Percentiles rank a stretch among this genome's conserved stretches.
Conservation (phyloP, 805 yeast genomes). For the Allodekkera sacchari region DNA sequence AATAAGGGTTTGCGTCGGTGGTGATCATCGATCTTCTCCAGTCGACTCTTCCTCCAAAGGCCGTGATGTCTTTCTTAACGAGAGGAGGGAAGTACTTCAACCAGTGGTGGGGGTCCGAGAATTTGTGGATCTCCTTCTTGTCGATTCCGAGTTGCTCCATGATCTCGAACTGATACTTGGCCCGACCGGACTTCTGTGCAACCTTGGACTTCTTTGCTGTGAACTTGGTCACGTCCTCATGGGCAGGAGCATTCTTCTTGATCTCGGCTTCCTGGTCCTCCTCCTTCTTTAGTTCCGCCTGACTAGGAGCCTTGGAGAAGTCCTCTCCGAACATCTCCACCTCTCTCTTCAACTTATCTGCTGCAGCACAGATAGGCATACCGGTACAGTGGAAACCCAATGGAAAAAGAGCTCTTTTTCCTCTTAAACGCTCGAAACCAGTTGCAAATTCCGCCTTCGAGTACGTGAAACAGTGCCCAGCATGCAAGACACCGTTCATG, state of each 20-base stretch:
- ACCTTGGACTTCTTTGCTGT: slow-evolving; percentile 91
- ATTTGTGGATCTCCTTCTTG: slow-evolving; percentile 72
- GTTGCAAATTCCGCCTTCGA: slow-evolving; percentile 88
- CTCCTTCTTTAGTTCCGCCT: slow-evolving; percentile 42
- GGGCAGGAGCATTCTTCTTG: slow-evolving; percentile 30
- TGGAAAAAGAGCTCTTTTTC: slow-evolving; percentile 88
- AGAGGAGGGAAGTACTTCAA: slow-evolving; percentile 84
- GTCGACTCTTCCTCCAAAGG: slow-evolving; percentile 89
- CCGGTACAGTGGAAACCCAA: slow-evolving; percentile 99
- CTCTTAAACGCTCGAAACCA: slow-evolving; percentile 93
- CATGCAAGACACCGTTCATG: slow-evolving; percentile 97
- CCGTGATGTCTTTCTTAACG: slow-evolving; percentile 69
- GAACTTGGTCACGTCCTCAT: slow-evolving; percentile 83
- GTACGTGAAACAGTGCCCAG: slow-evolving; percentile 93
- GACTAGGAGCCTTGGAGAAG: slow-evolving; percentile 59
- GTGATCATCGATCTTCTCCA: slow-evolving; percentile 97
- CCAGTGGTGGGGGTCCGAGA: slow-evolving; percentile 93
- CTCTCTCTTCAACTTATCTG: slow-evolving; percentile 91
- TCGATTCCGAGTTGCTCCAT: slow-evolving; percentile 91
- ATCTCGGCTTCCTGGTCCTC: slow-evolving; percentile 20
- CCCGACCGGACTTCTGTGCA: slow-evolving; percentile 86
- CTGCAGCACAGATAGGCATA: slow-evolving; percentile 94
- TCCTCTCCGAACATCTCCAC: slow-evolving; percentile 83
- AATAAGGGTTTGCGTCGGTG: slow-evolving; percentile 91
- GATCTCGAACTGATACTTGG: slow-evolving; percentile 91